Conservation (phyloP, 345 rosid genomes). For the Rhodomyrtus tomentosa region DNA sequence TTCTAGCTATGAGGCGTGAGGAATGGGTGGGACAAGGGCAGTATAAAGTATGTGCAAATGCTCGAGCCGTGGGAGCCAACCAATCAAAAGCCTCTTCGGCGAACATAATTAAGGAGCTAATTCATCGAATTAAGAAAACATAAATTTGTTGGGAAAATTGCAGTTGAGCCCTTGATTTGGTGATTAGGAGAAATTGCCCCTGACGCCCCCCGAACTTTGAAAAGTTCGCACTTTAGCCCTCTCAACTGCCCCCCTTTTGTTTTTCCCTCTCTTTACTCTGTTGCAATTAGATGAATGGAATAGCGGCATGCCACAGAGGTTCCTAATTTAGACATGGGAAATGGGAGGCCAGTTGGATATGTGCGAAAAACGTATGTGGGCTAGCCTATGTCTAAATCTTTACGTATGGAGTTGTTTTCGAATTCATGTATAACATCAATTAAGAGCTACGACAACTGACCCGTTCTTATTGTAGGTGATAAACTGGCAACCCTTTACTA, state of each 20-base stretch:
- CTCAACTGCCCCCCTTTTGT: not conserved
- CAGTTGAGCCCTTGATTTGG: not conserved
- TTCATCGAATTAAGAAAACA: not conserved
- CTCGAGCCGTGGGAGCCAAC: not conserved
- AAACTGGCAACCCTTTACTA: not conserved
- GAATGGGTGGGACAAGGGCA: not conserved
- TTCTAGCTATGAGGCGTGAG: not conserved
- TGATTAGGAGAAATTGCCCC: not conserved
- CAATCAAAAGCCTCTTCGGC: not conserved
- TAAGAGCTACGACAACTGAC: not conserved
- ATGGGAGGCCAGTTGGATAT: not conserved
- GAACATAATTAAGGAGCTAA: not conserved
- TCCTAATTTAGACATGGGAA: not conserved
- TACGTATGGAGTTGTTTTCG: not conserved
- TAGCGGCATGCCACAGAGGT: not conserved
- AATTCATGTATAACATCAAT: not conserved
- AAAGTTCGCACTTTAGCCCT: not conserved
- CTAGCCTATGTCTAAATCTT: not conserved
- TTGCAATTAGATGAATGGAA: not conserved
- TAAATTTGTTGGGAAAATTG: not conserved
- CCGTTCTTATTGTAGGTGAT: not conserved
- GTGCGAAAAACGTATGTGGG: not conserved
- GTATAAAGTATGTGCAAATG: not conserved
- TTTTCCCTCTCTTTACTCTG: not conserved
- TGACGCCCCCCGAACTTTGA: not conserved